phyloP scores from a whole-genome alignment of 768 basidiomycete genomes.

The Lactarius psammicola region DNA sequence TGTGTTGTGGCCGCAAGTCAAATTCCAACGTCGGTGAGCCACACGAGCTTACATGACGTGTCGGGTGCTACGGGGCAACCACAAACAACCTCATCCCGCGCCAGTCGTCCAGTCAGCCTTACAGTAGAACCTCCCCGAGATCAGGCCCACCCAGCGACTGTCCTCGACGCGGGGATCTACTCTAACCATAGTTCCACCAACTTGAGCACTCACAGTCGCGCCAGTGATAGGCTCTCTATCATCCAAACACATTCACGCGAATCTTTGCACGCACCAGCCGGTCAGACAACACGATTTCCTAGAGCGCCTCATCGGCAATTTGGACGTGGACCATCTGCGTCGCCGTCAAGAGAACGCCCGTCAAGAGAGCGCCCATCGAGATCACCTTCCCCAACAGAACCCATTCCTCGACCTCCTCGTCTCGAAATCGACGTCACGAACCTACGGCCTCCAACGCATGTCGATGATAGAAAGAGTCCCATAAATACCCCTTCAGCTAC shows the following conservation, averaged over 20 bases:
- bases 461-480: background rate
- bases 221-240: slow-evolving; percentile 15
- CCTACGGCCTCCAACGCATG: background rate
- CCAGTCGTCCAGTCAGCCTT: background rate
- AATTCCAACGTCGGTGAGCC: slow-evolving; percentile 14
- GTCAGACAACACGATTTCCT: slow-evolving; percentile 1
- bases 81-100: background rate
- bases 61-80: background rate
- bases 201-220: slow-evolving; percentile 18
- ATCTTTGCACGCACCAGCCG: background rate
- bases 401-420: background rate
- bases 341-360: background rate
- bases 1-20: slow-evolving; percentile 9
- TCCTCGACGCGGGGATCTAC: background rate
- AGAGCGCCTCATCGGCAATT: slow-evolving; percentile 14
- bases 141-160: background rate
- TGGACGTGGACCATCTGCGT: slow-evolving; percentile 6
- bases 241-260: slow-evolving; percentile 9
- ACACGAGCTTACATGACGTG: slow-evolving; percentile 3
- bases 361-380: slow-evolving; percentile 6
- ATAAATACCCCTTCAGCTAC: background rate
- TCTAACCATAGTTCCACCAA: slow-evolving; percentile 1
- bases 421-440: slow-evolving; percentile 3
- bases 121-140: background rate
- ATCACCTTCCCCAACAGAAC: background rate